Conservation (phyloP, 441 rosid genomes). For the Mallotus repandus region DNA sequence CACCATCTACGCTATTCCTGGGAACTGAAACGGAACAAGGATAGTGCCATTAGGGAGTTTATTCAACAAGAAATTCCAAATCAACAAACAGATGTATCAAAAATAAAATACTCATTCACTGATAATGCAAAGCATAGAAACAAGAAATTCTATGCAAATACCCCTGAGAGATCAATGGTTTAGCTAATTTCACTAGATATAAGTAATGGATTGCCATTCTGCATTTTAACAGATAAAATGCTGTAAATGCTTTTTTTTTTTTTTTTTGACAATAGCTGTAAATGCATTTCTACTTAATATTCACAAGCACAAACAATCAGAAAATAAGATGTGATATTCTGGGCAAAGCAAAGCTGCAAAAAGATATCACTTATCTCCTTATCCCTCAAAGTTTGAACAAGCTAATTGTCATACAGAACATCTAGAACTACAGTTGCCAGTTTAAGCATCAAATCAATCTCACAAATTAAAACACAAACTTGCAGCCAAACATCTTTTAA, state of each 20-base stretch:
- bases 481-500: too few species aligned
- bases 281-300: not conserved
- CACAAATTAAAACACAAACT: not conserved
- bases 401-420: not conserved
- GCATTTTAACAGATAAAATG: not conserved
- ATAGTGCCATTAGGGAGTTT: not conserved
- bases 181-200: not conserved
- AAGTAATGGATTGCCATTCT: not conserved
- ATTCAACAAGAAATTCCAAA: not conserved
- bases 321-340: too few species aligned
- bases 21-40: slow-evolving; percentile 18
- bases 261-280: too few species aligned
- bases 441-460: too few species aligned
- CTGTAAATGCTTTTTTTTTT: not conserved
- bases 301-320: not conserved
- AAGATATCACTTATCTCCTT: not conserved
- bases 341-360: too few species aligned
- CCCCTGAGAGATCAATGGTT: not conserved
- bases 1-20: slow-evolving; percentile 35
- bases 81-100: not conserved
- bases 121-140: not conserved
- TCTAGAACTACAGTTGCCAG: not conserved
- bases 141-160: too few species aligned
- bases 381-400: not conserved
- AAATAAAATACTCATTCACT: not conserved